A percentile compares a stretch with the other conserved stretches of the same genome.
Evolutionary conservation across 176 grass and related monocot species (phyloP).

Genomic region (Rhynchospora tenuis): DNA sequence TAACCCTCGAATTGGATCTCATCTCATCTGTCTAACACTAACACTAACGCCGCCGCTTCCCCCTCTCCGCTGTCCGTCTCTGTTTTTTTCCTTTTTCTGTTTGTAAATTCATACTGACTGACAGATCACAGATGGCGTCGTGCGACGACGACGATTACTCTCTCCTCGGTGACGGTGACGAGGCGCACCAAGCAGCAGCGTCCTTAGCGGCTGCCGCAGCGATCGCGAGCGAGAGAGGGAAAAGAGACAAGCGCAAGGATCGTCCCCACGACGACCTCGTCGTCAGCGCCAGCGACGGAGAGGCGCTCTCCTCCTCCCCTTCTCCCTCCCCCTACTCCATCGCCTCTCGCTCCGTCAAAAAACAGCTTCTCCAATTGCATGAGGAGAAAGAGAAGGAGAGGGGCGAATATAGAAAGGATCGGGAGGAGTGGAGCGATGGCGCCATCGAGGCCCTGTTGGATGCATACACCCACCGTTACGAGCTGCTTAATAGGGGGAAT

Average conservation of each 20-base stretch:
- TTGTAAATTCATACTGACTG: too few relatives aligned
- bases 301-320: too few relatives aligned
- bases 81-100: too few relatives aligned
- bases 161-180: slow-evolving; percentile 15
- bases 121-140: neutral
- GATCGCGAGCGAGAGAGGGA: neutral
- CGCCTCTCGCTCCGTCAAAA: too few relatives aligned
- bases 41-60: too few relatives aligned
- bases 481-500: slow-evolving; percentile 81
- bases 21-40: too few relatives aligned
- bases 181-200: neutral
- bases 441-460: slow-evolving; percentile 77
- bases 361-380: neutral
- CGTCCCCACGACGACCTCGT: neutral
- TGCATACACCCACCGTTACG: slow-evolving; percentile 69
- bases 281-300: too few relatives aligned
- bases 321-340: too few relatives aligned
- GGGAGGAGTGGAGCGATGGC: slow-evolving; percentile 95
- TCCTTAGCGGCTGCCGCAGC: neutral
- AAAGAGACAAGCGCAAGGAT: neutral
- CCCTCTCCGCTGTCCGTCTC: too few relatives aligned
- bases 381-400: slow-evolving; percentile 34
- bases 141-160: neutral
- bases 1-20: too few relatives aligned
- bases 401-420: slow-evolving; percentile 64